Conservation (phyloP, 2,329 filamentous ascomycete species). For the Diaporthe sp. region DNA sequence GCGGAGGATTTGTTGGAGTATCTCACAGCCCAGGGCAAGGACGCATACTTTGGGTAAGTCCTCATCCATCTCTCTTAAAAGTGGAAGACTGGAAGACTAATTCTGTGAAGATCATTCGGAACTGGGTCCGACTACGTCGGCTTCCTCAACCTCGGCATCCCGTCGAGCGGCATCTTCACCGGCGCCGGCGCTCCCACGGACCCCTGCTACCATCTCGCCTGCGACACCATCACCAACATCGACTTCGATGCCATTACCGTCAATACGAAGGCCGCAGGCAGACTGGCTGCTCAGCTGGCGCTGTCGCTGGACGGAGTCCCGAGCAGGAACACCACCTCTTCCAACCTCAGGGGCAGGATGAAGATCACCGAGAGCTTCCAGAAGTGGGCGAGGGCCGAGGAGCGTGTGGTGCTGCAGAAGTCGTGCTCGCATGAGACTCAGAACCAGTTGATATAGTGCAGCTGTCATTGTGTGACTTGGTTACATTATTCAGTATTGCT, state of each 20-base stretch:
- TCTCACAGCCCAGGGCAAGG: conserved; percentile 47
- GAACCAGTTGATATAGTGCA: conserved; percentile 20
- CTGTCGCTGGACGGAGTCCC: conserved; percentile 45
- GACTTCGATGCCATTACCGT: conserved; percentile 51
- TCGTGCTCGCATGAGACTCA: conserved; percentile 43
- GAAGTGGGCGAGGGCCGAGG: conserved; percentile 41
- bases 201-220: conserved; percentile 52
- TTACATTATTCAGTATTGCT: no score
- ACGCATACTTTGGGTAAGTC: conserved; percentile 35
- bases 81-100: conserved; percentile 43
- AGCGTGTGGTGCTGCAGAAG: conserved; percentile 40
- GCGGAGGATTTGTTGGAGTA: conserved; percentile 2
- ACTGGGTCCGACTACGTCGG: conserved; percentile 73
- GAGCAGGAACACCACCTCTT: conserved; percentile 38
- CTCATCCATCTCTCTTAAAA: no score
- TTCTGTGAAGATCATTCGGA: conserved; percentile 57
- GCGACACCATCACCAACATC: conserved; percentile 56
- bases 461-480: background rate
- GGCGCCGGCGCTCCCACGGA: conserved; percentile 57
- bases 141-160: conserved; percentile 70
- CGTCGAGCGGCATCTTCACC: conserved; percentile 70
- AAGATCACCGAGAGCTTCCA: conserved; percentile 42
- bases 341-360: conserved; percentile 41
- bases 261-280: conserved; percentile 61
- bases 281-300: conserved; percentile 55